Conservation (phyloP, 106 monocot species). For the Dendrobium catenatum region DNA sequence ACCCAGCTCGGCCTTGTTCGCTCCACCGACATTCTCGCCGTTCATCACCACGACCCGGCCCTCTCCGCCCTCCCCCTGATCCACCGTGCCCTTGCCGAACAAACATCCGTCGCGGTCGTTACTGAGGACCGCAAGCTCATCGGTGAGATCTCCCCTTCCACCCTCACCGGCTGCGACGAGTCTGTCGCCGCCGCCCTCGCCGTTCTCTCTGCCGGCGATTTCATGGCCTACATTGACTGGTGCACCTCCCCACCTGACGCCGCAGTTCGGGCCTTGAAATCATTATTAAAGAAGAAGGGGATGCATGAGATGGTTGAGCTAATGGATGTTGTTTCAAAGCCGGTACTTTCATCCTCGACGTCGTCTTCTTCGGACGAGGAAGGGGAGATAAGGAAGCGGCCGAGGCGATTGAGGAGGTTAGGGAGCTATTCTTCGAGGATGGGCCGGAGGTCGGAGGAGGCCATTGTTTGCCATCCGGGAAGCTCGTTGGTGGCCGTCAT, state of each 20-base stretch:
- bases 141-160: slow-evolving; percentile 50
- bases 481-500: slow-evolving; percentile 82
- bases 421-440: slow-evolving; percentile 43
- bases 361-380: slow-evolving; percentile 34
- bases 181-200: slow-evolving; percentile 56
- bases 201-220: slow-evolving; percentile 51
- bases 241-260: slow-evolving; percentile 20
- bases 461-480: slow-evolving; percentile 44
- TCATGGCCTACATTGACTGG: slow-evolving; percentile 62
- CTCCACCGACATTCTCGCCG: slow-evolving; percentile 17
- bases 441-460: slow-evolving; percentile 48
- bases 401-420: slow-evolving; percentile 12
- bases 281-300: slow-evolving; percentile 27
- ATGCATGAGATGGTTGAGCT: slow-evolving; percentile 63
- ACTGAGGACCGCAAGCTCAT: slow-evolving; percentile 31
- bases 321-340: slow-evolving; percentile 22
- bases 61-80: slow-evolving; percentile 45
- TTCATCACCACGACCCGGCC: slow-evolving; percentile 25
- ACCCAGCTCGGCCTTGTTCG: slow-evolving; percentile 36
- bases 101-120: slow-evolving; percentile 43
- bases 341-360: slow-evolving; percentile 16
- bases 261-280: slow-evolving; percentile 26
- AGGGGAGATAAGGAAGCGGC: neutral
- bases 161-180: slow-evolving; percentile 33
- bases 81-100: slow-evolving; percentile 26